These are phyloP conservation scores for Berkeleyomyces basicola DNA, from an alignment of 2,329 filamentous ascomycete genomes.

Conservation along the genomic window DNA sequence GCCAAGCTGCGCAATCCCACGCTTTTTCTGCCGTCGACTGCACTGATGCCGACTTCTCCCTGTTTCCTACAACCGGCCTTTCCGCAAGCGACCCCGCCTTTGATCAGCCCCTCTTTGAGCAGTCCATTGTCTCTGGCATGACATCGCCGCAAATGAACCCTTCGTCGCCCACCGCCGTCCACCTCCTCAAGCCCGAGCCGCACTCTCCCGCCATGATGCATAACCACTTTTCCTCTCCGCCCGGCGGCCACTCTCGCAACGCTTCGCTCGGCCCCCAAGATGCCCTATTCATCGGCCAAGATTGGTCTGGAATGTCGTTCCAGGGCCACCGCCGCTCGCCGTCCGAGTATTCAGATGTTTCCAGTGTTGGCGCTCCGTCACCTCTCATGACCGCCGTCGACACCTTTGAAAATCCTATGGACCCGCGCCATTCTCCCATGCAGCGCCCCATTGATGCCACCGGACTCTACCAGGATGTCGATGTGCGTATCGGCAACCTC, in stretches of 20 bases:
- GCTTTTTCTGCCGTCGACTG: conserved; percentile 23
- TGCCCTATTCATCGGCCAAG: conserved; percentile 38
- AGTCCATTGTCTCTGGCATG: conserved; percentile 31
- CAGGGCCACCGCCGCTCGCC: conserved; percentile 68
- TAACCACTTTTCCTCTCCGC: conserved; percentile 37
- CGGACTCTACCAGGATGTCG: conserved; percentile 21
- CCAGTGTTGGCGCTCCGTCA: conserved; percentile 54
- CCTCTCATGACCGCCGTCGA: conserved; percentile 67
- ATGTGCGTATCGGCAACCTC: conserved; percentile 53
- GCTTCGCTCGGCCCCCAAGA: conserved; percentile 40
- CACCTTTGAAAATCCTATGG: conserved; percentile 45
- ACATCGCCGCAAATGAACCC: conserved; percentile 38
- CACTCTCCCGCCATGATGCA: conserved; percentile 40
- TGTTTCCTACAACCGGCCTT: conserved; percentile 37
- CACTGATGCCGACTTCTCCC: conserved; percentile 43
- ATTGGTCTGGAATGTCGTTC: conserved; percentile 46
- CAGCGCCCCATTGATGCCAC: conserved; percentile 57
- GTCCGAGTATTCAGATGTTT: conserved; percentile 88
- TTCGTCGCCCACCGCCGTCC: conserved; percentile 36
- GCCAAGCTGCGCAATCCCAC: conserved; percentile 21
- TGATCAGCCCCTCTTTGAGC: conserved; percentile 44
- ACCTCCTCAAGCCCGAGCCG: conserved; percentile 34
- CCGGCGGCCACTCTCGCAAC: conserved; percentile 36
- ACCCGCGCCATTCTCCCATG: conserved; percentile 61
- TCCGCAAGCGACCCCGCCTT: conserved; percentile 38